Conservation (phyloP, 1,284 basidiomycete species). For the Cutaneotrichosporon sp. region DNA sequence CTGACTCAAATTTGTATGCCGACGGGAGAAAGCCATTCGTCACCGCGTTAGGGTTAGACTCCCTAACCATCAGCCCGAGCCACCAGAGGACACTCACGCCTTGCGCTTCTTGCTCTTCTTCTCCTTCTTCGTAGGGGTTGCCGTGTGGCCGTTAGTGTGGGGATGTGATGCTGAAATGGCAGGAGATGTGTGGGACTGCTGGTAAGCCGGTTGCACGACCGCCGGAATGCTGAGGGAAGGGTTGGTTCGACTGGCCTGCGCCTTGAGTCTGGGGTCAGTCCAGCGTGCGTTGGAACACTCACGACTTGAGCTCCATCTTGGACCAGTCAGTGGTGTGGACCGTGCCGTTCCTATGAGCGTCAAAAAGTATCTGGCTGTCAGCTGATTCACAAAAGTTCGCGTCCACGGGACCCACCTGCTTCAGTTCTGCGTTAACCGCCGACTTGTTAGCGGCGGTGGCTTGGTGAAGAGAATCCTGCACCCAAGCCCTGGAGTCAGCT, state of each 20-base stretch:
- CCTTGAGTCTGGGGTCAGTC: slow-evolving; percentile 26
- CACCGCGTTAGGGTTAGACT: slow-evolving; percentile 1
- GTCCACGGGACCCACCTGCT: slow-evolving; percentile 30
- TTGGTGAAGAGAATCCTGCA: slow-evolving; percentile 43
- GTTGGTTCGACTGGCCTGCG: slow-evolving; percentile 28
- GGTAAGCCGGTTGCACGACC: background rate
- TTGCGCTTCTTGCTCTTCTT: slow-evolving; percentile 38
- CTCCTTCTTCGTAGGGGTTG: slow-evolving; percentile 1
- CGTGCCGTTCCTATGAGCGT: slow-evolving; percentile 42
- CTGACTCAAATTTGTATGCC: slow-evolving; percentile 22
- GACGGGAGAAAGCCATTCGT: slow-evolving; percentile 11
- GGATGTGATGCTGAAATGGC: background rate
- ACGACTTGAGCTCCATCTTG: slow-evolving; percentile 44
- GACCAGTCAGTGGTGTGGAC: slow-evolving; percentile 47
- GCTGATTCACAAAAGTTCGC: background rate
- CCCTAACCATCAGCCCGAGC: slow-evolving; percentile 7
- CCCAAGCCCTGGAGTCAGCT: slow-evolving; percentile 36
- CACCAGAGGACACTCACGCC: slow-evolving; percentile 22
- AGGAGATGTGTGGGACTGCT: background rate
- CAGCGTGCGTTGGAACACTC: background rate
- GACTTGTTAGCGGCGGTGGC: slow-evolving; percentile 45
- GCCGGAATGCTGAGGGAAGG: background rate
- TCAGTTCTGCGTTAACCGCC: slow-evolving; percentile 46
- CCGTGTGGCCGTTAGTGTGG: slow-evolving; percentile 2
- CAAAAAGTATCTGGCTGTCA: slow-evolving; percentile 42